Evolutionary conservation across 2,329 filamentous ascomycete genomes (phyloP), one percentile per base, ranked within the genome.

Genomic region (Penicillium sp.): DNA sequence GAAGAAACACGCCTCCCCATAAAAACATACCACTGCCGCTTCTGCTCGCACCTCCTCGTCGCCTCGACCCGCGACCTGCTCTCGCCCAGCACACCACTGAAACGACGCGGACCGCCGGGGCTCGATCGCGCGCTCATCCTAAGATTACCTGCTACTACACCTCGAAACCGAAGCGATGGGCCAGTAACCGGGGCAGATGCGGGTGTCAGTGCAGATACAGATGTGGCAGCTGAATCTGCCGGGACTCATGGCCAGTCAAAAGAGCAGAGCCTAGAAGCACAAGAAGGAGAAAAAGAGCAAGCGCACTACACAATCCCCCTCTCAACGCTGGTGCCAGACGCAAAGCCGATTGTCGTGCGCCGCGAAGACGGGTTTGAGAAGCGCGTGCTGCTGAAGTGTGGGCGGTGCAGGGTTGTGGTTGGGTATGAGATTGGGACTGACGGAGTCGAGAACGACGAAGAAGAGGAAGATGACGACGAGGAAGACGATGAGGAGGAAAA

Each of bases 301-400:
- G 63, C 63, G 43, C 71, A 72, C 55, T 73, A 77, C 65, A 81
- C 81, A 59, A 81, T 81, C 9, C 72, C 82, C 0, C 74, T 85
- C 1, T 74, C 81, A 0, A 77, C 75, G 2, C 77, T 81, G 0
- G 65, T 72, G 2, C 70, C 73, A 0, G 81, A 83, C 57, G 68
- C 73, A 1, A 78, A 77, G 40, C 68, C 80, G 5, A 76, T 78
- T 11, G 71, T 87, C 0, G 73, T 87, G 6, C 73, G 79, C 1
- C 75, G 81, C 11, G 78, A 80, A 60, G 82, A 87, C 58, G 87
- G 86, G 5, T 88, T 88, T 60, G 87, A 89, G 74, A 88, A 87
- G 74, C 72, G 87, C 18, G 75, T 80, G 56, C 63, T 83, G 4
- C 74, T 82, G 61, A 75, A 81, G 21, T 90, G 87, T 70, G 79